Conservation (phyloP, 1,139 yeast species). For the Saccharomyces pastorianus region DNA sequence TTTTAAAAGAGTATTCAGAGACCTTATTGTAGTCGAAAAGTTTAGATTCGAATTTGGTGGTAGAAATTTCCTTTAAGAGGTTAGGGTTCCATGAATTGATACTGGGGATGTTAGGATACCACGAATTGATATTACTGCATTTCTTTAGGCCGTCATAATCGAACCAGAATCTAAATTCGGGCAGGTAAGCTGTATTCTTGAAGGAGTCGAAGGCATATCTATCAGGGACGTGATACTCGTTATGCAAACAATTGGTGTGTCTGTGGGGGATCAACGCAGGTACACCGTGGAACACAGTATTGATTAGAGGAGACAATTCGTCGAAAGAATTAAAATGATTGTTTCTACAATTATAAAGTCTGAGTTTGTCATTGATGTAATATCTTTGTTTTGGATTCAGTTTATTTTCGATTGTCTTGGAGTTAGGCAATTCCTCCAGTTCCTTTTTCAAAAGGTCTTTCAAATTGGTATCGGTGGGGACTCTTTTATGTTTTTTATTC, state of each 20-base stretch:
- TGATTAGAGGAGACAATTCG: constrained; percentile 40
- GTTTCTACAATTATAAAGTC: constrained; percentile 46
- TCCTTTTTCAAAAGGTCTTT: constrained; percentile 8
- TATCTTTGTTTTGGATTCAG: constrained; percentile 20
- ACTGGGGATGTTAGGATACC: constrained; percentile 11
- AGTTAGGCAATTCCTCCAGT: constrained; percentile 13
- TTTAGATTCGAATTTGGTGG: background rate
- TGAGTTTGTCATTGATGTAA: constrained; percentile 19
- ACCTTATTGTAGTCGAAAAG: background rate
- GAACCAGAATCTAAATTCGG: constrained; percentile 26
- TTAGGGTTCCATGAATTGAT: constrained; percentile 3
- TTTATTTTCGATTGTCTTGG: constrained; percentile 22
- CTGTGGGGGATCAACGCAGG: constrained; percentile 41
- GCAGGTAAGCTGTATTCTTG: constrained; percentile 20
- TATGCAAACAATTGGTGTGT: constrained; percentile 33
- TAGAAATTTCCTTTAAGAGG: background rate
- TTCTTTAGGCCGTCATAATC: constrained; percentile 11
- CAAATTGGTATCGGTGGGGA: constrained; percentile 7
- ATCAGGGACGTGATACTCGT: constrained; percentile 36
- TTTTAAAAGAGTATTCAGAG: constrained; percentile 6
- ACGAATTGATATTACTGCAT: constrained; percentile 14
- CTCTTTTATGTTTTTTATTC: constrained; percentile 4
- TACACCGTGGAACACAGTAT: constrained; percentile 48
- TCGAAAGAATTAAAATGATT: constrained; percentile 41
- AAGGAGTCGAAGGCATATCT: constrained; percentile 20